Percentiles rank a stretch among this genome's conserved stretches.
These are phyloP conservation scores for Populus ilicifolia DNA, from an alignment of 345 rosid species.

Conservation along the genomic window DNA sequence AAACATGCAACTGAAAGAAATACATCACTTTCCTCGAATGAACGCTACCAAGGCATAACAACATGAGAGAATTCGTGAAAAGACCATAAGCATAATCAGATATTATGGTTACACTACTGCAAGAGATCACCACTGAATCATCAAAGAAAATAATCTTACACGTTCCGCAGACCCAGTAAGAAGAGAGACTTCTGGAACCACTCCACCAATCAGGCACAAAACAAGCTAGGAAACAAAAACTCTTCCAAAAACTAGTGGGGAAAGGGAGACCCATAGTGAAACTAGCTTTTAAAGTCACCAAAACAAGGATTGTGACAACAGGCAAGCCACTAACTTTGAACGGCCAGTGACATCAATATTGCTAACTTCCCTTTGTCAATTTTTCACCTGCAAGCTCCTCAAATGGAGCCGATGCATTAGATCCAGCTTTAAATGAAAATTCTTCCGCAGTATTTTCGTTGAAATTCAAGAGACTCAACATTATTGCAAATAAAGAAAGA, in stretches of 20 bases:
- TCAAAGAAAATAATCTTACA: not conserved
- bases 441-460: not conserved
- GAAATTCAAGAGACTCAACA: not conserved
- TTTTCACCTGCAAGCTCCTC: not conserved
- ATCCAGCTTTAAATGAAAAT: not conserved
- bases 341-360: slow-evolving; percentile 12
- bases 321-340: slow-evolving; percentile 12
- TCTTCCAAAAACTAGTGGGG: not conserved
- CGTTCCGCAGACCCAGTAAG: not conserved
- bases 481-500: not conserved
- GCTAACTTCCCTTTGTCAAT: not conserved
- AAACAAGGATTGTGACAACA: not conserved
- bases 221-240: not conserved
- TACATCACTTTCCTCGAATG: not conserved
- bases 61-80: not conserved
- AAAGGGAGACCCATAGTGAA: not conserved
- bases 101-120: not conserved
- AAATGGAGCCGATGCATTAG: slow-evolving; percentile 3
- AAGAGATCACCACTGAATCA: not conserved
- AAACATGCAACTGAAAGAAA: not conserved
- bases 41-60: not conserved
- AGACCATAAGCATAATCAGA: not conserved
- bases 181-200: not conserved
- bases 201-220: not conserved
- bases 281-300: slow-evolving; percentile 2